Evolutionary conservation across 1,284 basidiomycete genomes (phyloP).

Genomic region (Mycosarcoma mackinlayi): DNA sequence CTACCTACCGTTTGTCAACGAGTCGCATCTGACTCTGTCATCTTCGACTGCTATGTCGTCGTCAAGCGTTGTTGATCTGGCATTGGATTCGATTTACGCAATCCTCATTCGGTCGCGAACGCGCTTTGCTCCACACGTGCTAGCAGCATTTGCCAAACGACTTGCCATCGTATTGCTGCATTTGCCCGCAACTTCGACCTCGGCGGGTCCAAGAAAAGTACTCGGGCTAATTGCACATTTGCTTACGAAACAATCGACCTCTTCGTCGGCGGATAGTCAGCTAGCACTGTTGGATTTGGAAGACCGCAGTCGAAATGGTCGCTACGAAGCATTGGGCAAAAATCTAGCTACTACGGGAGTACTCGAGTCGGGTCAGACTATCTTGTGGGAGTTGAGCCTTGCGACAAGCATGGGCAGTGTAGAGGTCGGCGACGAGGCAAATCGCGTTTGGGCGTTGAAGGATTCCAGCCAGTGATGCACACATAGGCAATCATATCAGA

Average conservation of each 20-base stretch:
- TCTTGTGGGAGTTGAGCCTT: slow-evolving; percentile 28
- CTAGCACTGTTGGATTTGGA: slow-evolving; percentile 35
- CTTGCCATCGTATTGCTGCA: slow-evolving; percentile 70
- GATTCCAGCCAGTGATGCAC: slow-evolving; percentile 6
- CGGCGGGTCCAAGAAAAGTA: slow-evolving; percentile 10
- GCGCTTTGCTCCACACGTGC: slow-evolving; percentile 78
- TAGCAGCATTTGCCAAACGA: slow-evolving; percentile 82
- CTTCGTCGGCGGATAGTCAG: slow-evolving; percentile 8
- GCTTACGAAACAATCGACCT: slow-evolving; percentile 21
- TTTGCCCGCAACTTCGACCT: background rate
- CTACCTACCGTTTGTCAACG: slow-evolving; percentile 70
- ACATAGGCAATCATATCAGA: background rate
- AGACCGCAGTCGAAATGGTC: slow-evolving; percentile 27
- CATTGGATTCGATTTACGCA: slow-evolving; percentile 46
- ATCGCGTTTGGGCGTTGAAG: slow-evolving; percentile 24
- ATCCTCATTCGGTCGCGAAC: slow-evolving; percentile 85
- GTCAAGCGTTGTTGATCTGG: slow-evolving; percentile 15
- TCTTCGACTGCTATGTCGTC: background rate
- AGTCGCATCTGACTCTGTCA: slow-evolving; percentile 69
- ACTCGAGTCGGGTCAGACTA: slow-evolving; percentile 23
- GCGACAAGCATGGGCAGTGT: background rate
- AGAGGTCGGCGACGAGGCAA: slow-evolving; percentile 5
- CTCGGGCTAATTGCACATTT: slow-evolving; percentile 17
- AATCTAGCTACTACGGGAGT: slow-evolving; percentile 19
- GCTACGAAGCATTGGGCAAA: slow-evolving; percentile 11